Evolutionary conservation across 23 red algal genomes (phyloP).

Genomic region (Gracilaria gracilis): DNA sequence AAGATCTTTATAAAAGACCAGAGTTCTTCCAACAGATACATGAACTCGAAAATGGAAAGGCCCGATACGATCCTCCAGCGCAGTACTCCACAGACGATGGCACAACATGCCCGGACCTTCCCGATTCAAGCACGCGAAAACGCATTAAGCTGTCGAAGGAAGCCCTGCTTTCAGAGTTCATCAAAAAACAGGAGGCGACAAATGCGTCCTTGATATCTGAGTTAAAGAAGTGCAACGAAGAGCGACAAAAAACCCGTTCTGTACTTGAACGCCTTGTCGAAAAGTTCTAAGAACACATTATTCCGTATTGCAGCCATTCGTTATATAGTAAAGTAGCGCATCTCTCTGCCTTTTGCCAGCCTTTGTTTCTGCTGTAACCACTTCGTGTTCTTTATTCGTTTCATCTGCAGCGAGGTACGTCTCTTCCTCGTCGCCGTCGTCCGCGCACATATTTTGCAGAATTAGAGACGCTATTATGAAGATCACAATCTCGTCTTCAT

Average conservation of each 20-base stretch:
- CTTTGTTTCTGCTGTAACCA: too few relatives aligned
- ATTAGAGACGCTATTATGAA: too few relatives aligned
- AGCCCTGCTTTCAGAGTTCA: not conserved
- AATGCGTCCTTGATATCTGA: not conserved
- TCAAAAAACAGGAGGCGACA: not conserved
- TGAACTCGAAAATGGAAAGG: not conserved
- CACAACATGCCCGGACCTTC: not conserved
- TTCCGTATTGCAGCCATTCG: too few relatives aligned
- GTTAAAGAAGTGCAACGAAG: not conserved
- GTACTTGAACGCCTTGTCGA: not conserved
- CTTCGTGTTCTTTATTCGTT: too few relatives aligned
- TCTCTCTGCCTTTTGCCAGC: too few relatives aligned
- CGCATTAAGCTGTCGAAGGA: not conserved
- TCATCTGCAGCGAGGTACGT: too few relatives aligned
- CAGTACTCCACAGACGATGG: not conserved
- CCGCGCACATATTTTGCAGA: too few relatives aligned
- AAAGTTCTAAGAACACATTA: not conserved
- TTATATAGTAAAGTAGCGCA: too few relatives aligned
- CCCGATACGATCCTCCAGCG: slow-evolving; percentile 9
- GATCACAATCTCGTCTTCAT: not conserved
- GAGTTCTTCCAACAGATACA: slow-evolving; percentile 12
- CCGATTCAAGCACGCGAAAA: not conserved
- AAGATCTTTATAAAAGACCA: not conserved
- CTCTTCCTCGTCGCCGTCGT: too few relatives aligned
- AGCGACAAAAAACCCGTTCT: not conserved